Base-by-base conservation (phyloP, 805 yeast genomes). In the Myxozyma kluyveri region DNA sequence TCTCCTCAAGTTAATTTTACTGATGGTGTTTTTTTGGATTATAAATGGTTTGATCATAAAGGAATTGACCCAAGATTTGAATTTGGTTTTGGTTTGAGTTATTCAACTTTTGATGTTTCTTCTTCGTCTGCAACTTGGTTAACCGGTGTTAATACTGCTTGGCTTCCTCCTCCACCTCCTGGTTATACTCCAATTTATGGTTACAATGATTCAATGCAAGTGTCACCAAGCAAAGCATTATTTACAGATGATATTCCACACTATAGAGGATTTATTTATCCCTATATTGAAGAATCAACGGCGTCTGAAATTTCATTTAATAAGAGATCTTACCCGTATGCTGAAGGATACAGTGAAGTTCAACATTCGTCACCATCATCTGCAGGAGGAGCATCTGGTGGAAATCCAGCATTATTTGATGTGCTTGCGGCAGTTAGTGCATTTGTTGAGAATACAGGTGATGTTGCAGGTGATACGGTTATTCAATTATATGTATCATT, bases 71-170 rank as follows among this genome's bases (percentile, higher is more conserved):
- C 85, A 19, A 67, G 84, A 43, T 82, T 66, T 62, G 84, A 79
- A 54, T 82, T 82, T 65, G 86, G 86, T 2, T 79, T 63, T 67
- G 86, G 86, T 6, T 66, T 81, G 42, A 77, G 84, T 1, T 81
- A 79, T 62, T 71, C 84, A 2, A 70, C 69, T 39, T 72, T 69
- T 54, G 56, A 67, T 3, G 54, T 72, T 32, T 59, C 66, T n/a
- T 68, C 64, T 26, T 64, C 79, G 42, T 64, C 72, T 21, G 65
- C 67, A 42, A 65, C 75, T 2, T 79, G 79, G 17, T 68, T 75
- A 1, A 74, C 73, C 45, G 75, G 72, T 2, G 38, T 7, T 10
- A 18, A 21, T 22, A 9, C 14, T 14, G 33, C 9, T 9, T 9
- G 14, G 33, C 33, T 9, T 9, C 49, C 58, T 9, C 22, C 37